Conservation (phyloP, 257 asterid genomes). For the Agastache rugosa region DNA sequence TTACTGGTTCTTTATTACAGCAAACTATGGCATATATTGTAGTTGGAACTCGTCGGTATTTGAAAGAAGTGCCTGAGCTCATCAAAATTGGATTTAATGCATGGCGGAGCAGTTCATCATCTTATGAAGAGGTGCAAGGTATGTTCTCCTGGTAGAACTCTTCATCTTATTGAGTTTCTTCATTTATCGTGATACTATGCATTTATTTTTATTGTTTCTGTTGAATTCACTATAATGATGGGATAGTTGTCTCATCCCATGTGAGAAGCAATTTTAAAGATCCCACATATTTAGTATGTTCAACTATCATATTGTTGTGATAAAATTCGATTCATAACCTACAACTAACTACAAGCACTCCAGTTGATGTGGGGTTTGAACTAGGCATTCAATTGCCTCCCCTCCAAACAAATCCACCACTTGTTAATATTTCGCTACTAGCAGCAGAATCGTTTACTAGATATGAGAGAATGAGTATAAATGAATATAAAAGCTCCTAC, state of each 20-base stretch:
- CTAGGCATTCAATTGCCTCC: too few species aligned
- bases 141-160: slow-evolving; percentile 30
- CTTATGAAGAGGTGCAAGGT: slow-evolving; percentile 80
- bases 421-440: too few species aligned
- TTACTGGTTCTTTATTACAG: slow-evolving; percentile 64
- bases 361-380: too few species aligned
- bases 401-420: too few species aligned
- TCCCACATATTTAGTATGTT: too few species aligned
- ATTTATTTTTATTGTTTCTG: not conserved
- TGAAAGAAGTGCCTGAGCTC: slow-evolving; percentile 81
- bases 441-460: too few species aligned
- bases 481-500: too few species aligned
- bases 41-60: slow-evolving; percentile 71
- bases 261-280: too few species aligned
- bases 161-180: slow-evolving; percentile 23
- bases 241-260: too few species aligned
- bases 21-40: slow-evolving; percentile 68
- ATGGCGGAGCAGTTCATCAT: slow-evolving; percentile 67
- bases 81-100: slow-evolving; percentile 73
- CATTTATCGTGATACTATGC: not conserved
- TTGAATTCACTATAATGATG: not conserved
- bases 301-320: not conserved
- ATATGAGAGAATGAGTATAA: too few species aligned
- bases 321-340: not conserved
- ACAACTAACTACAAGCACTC: too few species aligned